A percentile compares a stretch with the other conserved stretches of the same genome.
These are phyloP conservation scores for Manihot esculenta DNA, from an alignment of 441 rosid species.

Conservation along the genomic window DNA sequence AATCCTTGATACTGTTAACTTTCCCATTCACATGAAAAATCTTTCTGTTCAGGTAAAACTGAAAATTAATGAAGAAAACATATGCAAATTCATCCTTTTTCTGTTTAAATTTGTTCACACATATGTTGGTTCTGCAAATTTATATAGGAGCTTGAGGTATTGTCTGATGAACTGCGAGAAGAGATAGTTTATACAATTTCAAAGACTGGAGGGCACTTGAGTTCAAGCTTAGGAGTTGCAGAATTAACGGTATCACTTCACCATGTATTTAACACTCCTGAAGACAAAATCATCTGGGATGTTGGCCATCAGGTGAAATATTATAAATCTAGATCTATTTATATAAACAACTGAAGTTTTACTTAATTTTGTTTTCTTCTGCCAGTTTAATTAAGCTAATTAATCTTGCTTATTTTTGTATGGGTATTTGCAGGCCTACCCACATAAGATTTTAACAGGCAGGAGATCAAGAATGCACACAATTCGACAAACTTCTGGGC, in stretches of 20 bases:
- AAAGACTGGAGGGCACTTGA: conserved; percentile 52
- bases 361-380: background rate
- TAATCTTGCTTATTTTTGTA: background rate
- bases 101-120: no score
- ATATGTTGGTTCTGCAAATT: background rate
- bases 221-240: conserved; percentile 51
- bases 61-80: background rate
- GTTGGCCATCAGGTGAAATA: conserved; percentile 51
- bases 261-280: conserved; percentile 44
- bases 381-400: no score
- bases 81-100: no score
- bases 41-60: conserved; percentile 36
- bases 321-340: no score
- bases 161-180: conserved; percentile 42
- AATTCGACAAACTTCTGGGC: conserved; percentile 42
- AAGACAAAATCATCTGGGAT: conserved; percentile 56
- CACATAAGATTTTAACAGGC: conserved; percentile 52
- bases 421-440: conserved; percentile 37
- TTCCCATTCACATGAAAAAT: conserved; percentile 49
- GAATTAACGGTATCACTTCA: conserved; percentile 59
- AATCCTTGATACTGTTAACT: conserved; percentile 42
- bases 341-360: background rate
- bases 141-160: conserved; percentile 34
- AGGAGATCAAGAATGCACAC: conserved; percentile 46
- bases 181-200: conserved; percentile 46